A percentile compares a stretch with the other conserved stretches of the same genome.
Evolutionary conservation across 176 grass and related monocot genomes (phyloP).

Genomic region (Raddia guianensis): DNA sequence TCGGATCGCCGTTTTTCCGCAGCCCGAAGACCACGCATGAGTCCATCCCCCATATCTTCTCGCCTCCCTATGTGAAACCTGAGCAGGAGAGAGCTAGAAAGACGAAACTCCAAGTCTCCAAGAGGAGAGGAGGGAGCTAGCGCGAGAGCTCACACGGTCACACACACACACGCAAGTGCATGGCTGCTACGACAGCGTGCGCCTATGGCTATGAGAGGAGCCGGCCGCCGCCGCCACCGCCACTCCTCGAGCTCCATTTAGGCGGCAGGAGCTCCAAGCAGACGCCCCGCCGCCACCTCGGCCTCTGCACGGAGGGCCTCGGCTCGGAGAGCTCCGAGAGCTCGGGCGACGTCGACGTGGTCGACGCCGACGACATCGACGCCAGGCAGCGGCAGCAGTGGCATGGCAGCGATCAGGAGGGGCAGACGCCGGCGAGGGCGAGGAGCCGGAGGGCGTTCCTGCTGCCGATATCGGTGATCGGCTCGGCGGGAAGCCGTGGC

Average conservation of each 20-base stretch:
- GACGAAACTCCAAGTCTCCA: neutral
- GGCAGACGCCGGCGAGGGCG: neutral
- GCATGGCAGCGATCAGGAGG: neutral
- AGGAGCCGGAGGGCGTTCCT: constrained; percentile 42
- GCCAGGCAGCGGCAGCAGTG: neutral
- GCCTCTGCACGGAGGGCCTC: constrained; percentile 76
- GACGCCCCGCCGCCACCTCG: constrained; percentile 28
- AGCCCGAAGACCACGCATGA: no score
- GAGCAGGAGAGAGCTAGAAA: neutral
- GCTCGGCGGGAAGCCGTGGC: constrained; percentile 61
- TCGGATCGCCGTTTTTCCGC: no score
- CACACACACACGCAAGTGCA: neutral
- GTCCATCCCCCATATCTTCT: constrained; percentile 11
- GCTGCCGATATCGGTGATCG: constrained; percentile 70
- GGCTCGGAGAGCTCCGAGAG: constrained; percentile 80
- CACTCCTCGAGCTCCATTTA: neutral
- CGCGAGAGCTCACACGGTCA: neutral
- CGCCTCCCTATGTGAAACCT: constrained; percentile 15
- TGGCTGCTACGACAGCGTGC: constrained; percentile 42
- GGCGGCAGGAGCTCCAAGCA: constrained; percentile 14
- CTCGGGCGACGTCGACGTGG: constrained; percentile 57
- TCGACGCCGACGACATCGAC: no score
- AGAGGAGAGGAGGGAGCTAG: neutral
- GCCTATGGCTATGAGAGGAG: constrained; percentile 8
- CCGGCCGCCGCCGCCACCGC: neutral